Evolutionary conservation across 2,329 filamentous ascomycete species (phyloP), one percentile per base, ranked within the genome.

Genomic region (Colletotrichum scovillei): DNA sequence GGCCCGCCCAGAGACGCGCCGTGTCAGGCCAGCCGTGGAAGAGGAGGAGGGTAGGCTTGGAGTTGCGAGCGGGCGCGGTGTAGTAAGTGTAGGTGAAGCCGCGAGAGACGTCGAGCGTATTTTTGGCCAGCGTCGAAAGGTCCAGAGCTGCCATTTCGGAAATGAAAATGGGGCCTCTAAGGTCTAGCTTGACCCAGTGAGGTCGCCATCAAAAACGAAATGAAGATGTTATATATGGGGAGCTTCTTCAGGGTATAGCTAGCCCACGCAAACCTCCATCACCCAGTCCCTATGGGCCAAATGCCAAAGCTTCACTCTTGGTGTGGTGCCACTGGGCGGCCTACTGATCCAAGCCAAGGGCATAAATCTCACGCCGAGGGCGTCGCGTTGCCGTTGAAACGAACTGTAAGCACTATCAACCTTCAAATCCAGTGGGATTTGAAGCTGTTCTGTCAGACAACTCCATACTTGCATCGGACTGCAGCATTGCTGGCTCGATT

Each of bases 1-100:
- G 77, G 35, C 82, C 80, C 12, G 80, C 76, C 86, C 86, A 89
- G 30, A 87, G 78, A 2, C 79, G 78, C 0, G 86, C 84, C 52
- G 81, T 78, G 74, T 88, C 86, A 5, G 88, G 87, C 76, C 84
- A 89, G 70, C 88, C 88, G 78, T 89, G 88, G 22, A 84, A 77
- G 28, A 87, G 80, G 14, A 86, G 72, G 53, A 86, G 77, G 2
- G 82, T 81, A 3, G 80, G 79, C 69, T 78, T 76, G 63, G 77
- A 72, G 52, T 62, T 32, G 32, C 78, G 76, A 24, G 80, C 76
- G 16, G 77, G 74, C 4, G 77, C 78, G 8, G 76, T 76, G 65
- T 86, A 85, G 77, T 86, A 86, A 14, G 80, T 81, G 77, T 86
- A 87, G 19, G 77, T 82, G 72, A 83, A 78, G 38, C 77, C 78